These are phyloP conservation scores for Podospora comata DNA, from an alignment of 495 filamentous ascomycete species.

Conservation along the genomic window DNA sequence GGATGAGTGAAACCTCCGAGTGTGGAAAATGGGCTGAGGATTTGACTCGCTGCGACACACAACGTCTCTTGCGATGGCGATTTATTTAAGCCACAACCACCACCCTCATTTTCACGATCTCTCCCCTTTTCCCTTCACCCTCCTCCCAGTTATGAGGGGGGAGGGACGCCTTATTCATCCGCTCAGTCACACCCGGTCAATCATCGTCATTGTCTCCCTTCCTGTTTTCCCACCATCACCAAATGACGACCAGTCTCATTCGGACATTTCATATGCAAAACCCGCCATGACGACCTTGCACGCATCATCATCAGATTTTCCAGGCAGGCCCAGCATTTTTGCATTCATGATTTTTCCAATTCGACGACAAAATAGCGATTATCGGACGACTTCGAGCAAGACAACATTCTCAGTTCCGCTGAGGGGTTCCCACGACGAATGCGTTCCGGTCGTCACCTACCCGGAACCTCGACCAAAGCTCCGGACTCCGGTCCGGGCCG, in stretches of 20 bases:
- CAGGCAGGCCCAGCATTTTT: background rate
- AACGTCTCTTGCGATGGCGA: background rate
- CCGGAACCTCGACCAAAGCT: background rate
- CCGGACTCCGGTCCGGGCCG: background rate
- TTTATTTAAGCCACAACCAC: background rate
- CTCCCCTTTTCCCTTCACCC: background rate
- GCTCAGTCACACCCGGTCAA: background rate
- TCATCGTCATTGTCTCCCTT: background rate
- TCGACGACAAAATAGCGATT: background rate
- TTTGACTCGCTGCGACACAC: conserved; percentile 2
- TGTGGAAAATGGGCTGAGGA: background rate
- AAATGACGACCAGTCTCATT: background rate
- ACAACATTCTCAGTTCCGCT: background rate
- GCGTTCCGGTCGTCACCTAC: background rate
- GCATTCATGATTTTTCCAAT: background rate
- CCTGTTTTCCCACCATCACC: background rate
- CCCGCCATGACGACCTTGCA: background rate
- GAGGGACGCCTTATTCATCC: background rate
- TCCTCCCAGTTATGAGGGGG: background rate
- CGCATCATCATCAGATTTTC: background rate
- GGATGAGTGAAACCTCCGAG: conserved; percentile 6
- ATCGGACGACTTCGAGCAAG: background rate
- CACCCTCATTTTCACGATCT: background rate
- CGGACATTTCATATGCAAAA: background rate
- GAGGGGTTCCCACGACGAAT: background rate